Evolutionary conservation across 768 basidiomycete genomes (phyloP).

Genomic region (Trichaptum fuscoviolaceum): DNA sequence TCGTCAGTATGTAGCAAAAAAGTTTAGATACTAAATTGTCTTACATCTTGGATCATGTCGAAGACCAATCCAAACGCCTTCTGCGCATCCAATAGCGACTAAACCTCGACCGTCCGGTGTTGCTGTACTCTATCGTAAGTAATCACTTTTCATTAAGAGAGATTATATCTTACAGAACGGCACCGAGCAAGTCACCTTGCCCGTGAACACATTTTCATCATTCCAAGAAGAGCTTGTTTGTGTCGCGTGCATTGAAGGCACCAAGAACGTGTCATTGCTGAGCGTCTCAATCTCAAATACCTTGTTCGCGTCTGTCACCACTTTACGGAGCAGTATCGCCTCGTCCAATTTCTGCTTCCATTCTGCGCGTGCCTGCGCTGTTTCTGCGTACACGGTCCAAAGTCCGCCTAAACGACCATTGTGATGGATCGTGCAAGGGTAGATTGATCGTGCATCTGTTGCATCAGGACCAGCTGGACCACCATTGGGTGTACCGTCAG

Average conservation of each 20-base stretch:
- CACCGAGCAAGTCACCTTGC: constrained; percentile 91
- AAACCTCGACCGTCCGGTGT: constrained; percentile 81
- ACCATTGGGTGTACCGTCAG: constrained; percentile 14
- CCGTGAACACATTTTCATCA: constrained; percentile 66
- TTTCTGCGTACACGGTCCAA: constrained; percentile 85
- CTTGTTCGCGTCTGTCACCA: constrained; percentile 90
- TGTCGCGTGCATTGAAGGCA: constrained; percentile 56
- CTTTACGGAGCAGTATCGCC: constrained; percentile 76
- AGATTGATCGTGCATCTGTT: constrained; percentile 71
- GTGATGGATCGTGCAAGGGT: constrained; percentile 85
- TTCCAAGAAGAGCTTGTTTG: constrained; percentile 47
- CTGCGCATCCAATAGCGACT: constrained; percentile 90
- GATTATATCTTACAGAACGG: constrained; percentile 67
- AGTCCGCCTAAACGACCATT: constrained; percentile 84
- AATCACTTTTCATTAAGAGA: not conserved
- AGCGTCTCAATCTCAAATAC: constrained; percentile 91
- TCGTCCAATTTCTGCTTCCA: constrained; percentile 91
- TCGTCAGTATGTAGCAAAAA: constrained; percentile 3
- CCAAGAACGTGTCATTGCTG: constrained; percentile 82
- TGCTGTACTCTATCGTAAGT: constrained; percentile 36
- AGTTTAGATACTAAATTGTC: constrained; percentile 19
- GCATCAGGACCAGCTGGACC: constrained; percentile 33
- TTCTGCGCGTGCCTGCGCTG: constrained; percentile 63
- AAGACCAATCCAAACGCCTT: constrained; percentile 95
- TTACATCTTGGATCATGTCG: constrained; percentile 81